Percentiles rank a stretch among this genome's conserved stretches.
Evolutionary conservation across 768 basidiomycete species (phyloP).

Genomic region (Russula ochroleuca): DNA sequence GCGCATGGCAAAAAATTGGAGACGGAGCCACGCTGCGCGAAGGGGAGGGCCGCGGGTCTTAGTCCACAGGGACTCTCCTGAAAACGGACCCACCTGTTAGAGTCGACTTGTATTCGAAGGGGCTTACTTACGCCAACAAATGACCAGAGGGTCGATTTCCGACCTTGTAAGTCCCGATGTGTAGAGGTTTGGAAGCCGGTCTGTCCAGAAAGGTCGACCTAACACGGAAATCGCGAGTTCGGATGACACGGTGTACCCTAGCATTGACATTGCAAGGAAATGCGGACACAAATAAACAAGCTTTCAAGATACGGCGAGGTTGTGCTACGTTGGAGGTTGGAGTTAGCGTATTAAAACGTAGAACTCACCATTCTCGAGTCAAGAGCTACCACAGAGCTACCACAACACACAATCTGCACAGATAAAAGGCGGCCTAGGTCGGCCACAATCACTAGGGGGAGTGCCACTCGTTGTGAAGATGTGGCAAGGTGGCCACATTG

Average conservation of each 20-base stretch:
- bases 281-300: neutral
- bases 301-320: neutral
- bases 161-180: constrained; percentile 2
- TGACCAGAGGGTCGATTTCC: neutral
- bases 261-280: neutral
- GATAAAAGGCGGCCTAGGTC: neutral
- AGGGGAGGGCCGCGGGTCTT: neutral
- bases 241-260: neutral
- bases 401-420: neutral
- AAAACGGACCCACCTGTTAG: neutral
- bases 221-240: neutral
- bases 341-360: neutral
- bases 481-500: neutral
- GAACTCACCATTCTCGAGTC: neutral
- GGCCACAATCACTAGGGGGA: neutral
- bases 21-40: neutral
- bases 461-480: neutral
- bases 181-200: neutral
- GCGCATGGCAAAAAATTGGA: constrained; percentile 2
- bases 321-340: neutral
- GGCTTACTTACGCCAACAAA: neutral
- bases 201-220: neutral
- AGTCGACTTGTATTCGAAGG: neutral
- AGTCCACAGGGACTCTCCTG: neutral
- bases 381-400: neutral